phyloP scores from a whole-genome alignment of 1,139 yeast species.

The Scheffersomyces parashehatae region DNA sequence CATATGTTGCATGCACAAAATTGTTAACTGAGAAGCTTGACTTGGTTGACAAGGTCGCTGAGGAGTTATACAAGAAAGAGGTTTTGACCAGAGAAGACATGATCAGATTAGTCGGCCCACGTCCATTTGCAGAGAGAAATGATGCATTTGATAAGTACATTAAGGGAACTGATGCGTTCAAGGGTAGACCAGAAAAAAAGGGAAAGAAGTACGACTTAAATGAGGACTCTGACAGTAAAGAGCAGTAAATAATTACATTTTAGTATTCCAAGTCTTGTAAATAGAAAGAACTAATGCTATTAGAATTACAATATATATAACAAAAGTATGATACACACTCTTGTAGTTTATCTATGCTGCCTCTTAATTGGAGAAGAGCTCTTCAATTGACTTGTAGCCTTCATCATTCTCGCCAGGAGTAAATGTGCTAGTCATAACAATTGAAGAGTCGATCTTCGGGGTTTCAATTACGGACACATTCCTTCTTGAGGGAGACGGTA shows the following conservation, averaged over 20 bases:
- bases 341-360: too few relatives aligned
- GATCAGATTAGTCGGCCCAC: constrained; percentile 69
- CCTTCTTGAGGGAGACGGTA: neutral
- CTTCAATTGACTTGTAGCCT: constrained; percentile 24
- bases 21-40: constrained; percentile 58
- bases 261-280: too few relatives aligned
- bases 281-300: too few relatives aligned
- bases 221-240: neutral
- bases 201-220: neutral
- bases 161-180: constrained; percentile 42
- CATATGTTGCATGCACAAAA: constrained; percentile 51
- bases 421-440: neutral
- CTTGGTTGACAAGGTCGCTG: constrained; percentile 69
- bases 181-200: constrained; percentile 15
- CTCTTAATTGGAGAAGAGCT: constrained; percentile 12
- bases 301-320: too few relatives aligned
- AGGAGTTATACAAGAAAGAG: constrained; percentile 65
- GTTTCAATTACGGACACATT: neutral
- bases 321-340: too few relatives aligned
- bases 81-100: constrained; percentile 80
- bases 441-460: constrained; percentile 1
- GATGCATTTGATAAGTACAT: constrained; percentile 81
- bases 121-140: constrained; percentile 76
- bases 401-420: constrained; percentile 1
- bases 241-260: too few relatives aligned